Conservation (phyloP, 805 yeast species). For the Millerozyma acaciae region DNA sequence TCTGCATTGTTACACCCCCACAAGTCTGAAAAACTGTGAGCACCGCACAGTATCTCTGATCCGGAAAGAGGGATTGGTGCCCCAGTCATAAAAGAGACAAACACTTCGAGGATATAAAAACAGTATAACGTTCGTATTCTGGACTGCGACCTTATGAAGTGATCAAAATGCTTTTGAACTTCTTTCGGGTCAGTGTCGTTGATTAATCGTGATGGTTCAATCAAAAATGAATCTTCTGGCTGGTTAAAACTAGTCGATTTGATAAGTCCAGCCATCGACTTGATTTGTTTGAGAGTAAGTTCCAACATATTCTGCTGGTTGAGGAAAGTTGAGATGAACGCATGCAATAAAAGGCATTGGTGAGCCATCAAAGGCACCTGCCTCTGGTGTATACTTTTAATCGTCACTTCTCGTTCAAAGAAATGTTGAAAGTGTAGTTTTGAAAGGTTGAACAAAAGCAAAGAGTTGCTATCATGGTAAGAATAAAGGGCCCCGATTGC, state of each 20-base stretch:
- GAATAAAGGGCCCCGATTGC: constrained; percentile 87
- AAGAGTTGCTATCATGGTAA: constrained; percentile 74
- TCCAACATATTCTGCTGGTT: constrained; percentile 50
- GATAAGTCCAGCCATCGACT: constrained; percentile 51
- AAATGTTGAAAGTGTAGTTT: constrained; percentile 63
- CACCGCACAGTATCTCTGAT: constrained; percentile 56
- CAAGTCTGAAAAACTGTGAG: constrained; percentile 58
- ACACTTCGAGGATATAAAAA: constrained; percentile 46
- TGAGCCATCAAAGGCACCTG: constrained; percentile 55
- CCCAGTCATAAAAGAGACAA: constrained; percentile 45
- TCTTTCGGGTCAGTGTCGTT: constrained; percentile 19
- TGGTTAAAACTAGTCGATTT: constrained; percentile 49
- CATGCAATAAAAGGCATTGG: constrained; percentile 53
- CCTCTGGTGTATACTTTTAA: constrained; percentile 45
- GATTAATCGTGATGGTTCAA: constrained; percentile 37
- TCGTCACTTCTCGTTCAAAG: constrained; percentile 50
- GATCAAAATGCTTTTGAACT: constrained; percentile 43
- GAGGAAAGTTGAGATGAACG: constrained; percentile 53
- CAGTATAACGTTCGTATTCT: constrained; percentile 52
- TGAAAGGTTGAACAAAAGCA: constrained; percentile 63
- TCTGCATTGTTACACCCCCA: constrained; percentile 51
- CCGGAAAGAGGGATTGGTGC: constrained; percentile 35
- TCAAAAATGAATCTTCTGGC: constrained; percentile 43
- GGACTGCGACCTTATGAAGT: constrained; percentile 52
- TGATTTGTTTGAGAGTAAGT: constrained; percentile 49